A percentile compares a stretch with the other conserved stretches of the same genome.
phyloP scores from a whole-genome alignment of 192 early-diverging fungal species.

The Umbelopsis isabellina region DNA sequence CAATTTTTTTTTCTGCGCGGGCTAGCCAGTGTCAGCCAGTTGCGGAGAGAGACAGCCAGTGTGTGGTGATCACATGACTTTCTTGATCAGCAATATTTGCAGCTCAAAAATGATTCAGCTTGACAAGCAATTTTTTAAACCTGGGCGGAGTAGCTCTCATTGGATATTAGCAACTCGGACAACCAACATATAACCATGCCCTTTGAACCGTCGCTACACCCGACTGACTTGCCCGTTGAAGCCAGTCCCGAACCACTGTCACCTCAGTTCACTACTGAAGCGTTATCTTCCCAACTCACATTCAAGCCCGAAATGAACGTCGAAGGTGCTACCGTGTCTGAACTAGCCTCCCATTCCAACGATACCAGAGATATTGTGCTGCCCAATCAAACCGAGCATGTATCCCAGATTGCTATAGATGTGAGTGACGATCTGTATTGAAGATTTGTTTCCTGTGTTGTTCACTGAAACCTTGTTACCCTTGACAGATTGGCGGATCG shows the following conservation, averaged over 20 bases:
- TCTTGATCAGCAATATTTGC: no score
- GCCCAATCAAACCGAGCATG: constrained; percentile 82
- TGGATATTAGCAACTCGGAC: constrained; percentile 2
- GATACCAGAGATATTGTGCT: constrained; percentile 83
- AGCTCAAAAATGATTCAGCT: no score
- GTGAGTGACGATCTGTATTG: constrained; percentile 48
- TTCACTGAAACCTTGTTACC: background rate
- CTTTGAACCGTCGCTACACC: constrained; percentile 6
- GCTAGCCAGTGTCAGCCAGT: no score
- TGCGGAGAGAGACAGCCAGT: no score
- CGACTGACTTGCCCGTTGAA: background rate
- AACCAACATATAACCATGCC: background rate
- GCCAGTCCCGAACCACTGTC: background rate
- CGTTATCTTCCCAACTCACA: constrained; percentile 3
- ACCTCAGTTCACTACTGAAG: constrained; percentile 5
- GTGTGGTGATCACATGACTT: background rate
- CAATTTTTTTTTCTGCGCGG: no score
- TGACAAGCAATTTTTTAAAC: background rate
- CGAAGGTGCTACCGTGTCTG: constrained; percentile 54
- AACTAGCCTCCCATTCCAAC: constrained; percentile 43
- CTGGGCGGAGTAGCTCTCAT: constrained; percentile 4
- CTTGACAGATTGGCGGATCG: constrained; percentile 67
- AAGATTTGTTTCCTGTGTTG: background rate
- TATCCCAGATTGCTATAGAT: constrained; percentile 91
- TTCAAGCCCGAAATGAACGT: constrained; percentile 47